These are phyloP conservation scores for Fagus sylvatica DNA, from an alignment of 306 rosid genomes.

Conservation along the genomic window DNA sequence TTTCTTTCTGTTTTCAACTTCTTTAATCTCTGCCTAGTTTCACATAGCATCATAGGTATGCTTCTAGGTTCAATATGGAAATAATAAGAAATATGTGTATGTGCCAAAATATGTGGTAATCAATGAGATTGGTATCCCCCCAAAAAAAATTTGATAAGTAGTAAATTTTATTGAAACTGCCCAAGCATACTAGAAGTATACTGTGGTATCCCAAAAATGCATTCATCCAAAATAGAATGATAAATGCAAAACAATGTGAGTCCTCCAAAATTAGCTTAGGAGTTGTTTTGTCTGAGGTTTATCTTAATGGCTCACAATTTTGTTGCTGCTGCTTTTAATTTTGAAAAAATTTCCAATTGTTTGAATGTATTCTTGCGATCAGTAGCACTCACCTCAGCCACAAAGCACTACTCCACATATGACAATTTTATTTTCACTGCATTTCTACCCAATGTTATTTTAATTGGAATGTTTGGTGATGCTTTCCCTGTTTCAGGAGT, in stretches of 20 bases:
- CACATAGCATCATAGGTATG: background rate
- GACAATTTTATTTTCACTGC: background rate
- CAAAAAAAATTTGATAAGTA: background rate
- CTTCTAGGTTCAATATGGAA: background rate
- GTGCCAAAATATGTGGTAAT: background rate
- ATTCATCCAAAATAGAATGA: background rate
- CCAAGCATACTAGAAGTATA: no score
- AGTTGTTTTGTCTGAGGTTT: background rate
- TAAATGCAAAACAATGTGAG: background rate
- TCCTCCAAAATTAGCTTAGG: background rate
- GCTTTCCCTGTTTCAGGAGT: constrained; percentile 43
- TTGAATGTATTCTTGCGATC: background rate
- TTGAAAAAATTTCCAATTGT: background rate
- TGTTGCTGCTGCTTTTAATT: background rate
- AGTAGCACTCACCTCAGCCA: background rate
- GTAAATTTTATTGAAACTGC: no score
- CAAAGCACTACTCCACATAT: background rate
- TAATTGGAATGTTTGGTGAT: constrained; percentile 5
- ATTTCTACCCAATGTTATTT: constrained; percentile 3
- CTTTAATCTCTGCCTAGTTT: background rate
- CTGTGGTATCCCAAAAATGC: background rate
- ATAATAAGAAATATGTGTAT: background rate
- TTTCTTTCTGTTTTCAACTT: constrained; percentile 1
- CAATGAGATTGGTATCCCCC: background rate
- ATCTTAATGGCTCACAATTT: background rate